These are phyloP conservation scores for Blepharisma japonicum DNA, from an alignment of 73 alveolate genomes.

Conservation along the genomic window DNA sequence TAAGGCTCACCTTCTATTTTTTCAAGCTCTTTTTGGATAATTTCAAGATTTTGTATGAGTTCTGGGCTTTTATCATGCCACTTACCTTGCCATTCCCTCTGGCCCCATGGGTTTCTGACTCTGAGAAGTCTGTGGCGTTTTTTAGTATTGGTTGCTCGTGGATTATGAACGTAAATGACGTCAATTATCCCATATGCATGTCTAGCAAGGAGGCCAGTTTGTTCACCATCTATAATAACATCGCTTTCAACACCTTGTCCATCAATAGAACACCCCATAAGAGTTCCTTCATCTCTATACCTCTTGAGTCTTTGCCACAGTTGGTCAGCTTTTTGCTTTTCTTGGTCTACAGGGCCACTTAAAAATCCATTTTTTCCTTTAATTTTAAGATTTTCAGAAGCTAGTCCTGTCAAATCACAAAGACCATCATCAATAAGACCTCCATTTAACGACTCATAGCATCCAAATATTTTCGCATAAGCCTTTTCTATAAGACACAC, in stretches of 20 bases:
- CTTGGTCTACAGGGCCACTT: conserved; percentile 47
- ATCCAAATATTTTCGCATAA: conserved; percentile 94
- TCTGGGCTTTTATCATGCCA: conserved; percentile 75
- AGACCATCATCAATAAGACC: conserved; percentile 96
- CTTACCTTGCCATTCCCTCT: conserved; percentile 92
- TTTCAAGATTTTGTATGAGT: conserved; percentile 38
- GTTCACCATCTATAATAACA: conserved; percentile 76
- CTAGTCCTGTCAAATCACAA: conserved; percentile 91
- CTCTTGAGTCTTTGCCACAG: conserved; percentile 52
- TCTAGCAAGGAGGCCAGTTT: conserved; percentile 88
- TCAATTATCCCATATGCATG: conserved; percentile 97
- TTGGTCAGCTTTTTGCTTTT: conserved; percentile 49
- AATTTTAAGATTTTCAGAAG: conserved; percentile 75
- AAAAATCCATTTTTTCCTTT: conserved; percentile 39
- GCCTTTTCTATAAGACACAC: conserved; percentile 97
- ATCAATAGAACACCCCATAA: conserved; percentile 89
- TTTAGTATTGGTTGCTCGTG: conserved; percentile 40
- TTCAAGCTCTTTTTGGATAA: conserved; percentile 43
- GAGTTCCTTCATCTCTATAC: conserved; percentile 56
- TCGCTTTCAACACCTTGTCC: conserved; percentile 82
- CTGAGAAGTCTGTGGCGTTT: conserved; percentile 76
- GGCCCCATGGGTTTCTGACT: conserved; percentile 99
- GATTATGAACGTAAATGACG: conserved; percentile 78
- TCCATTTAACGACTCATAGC: conserved; percentile 82
- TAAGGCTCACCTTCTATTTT: conserved; percentile 67